Evolutionary conservation across 2,329 filamentous ascomycete genomes (phyloP).

Genomic region (Sclerotinia trifoliorum): DNA sequence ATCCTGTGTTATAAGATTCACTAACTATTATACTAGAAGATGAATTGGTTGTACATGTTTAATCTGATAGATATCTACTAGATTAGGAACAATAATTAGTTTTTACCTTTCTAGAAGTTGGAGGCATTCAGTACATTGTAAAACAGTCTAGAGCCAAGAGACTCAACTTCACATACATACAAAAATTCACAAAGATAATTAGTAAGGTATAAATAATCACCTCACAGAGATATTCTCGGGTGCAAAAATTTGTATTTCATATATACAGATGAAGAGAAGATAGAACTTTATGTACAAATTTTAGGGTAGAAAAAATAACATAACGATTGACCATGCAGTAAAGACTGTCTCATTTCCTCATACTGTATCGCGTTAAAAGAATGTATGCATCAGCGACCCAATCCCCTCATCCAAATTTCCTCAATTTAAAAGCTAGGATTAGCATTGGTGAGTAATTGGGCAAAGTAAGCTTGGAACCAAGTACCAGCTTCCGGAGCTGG

Average conservation of each 20-base stretch:
- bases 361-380: not conserved
- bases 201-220: not conserved
- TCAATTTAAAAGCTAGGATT: conserved; percentile 50
- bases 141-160: too few species aligned
- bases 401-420: not conserved
- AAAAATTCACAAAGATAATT: too few species aligned
- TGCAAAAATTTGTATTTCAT: not conserved
- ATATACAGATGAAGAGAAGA: conserved; percentile 20
- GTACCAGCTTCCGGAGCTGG: conserved; percentile 68
- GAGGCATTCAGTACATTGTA: too few species aligned
- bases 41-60: too few species aligned
- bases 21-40: too few species aligned
- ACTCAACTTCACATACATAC: not conserved
- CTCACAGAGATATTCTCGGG: too few species aligned
- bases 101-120: too few species aligned
- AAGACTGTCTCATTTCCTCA: not conserved
- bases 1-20: too few species aligned
- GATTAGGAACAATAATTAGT: too few species aligned
- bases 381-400: not conserved
- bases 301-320: not conserved
- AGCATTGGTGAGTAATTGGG: conserved; percentile 55
- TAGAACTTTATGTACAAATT: conserved; percentile 17
- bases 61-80: too few species aligned
- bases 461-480: conserved; percentile 61
- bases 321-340: not conserved